Evolutionary conservation across 2,329 filamentous ascomycete genomes (phyloP), one percentile per base, ranked within the genome.

Genomic region (Arthroderma uncinatum): DNA sequence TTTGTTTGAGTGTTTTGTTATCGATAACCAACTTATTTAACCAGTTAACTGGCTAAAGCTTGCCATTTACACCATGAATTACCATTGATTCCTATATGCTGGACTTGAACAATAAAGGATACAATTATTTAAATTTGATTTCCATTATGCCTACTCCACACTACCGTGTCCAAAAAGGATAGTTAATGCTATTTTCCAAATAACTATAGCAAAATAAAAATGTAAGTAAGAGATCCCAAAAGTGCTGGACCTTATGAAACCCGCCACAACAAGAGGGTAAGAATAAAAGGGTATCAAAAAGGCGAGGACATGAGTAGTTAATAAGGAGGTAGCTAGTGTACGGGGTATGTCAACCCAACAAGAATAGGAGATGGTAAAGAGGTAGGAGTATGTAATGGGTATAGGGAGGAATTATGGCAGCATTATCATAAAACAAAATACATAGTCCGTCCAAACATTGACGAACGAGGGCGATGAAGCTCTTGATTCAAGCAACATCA

Each of bases 251-350:
- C 14, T 16, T 16, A 30, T 25, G 23, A 8, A 19, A 33, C 25
- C 12, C 23, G 28, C 28, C 16, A 12, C 12, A 34, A 16, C 8
- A 33, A 30, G 28, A 34, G 16, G 47, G 23, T 19, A 47, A 16
- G 23, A 30, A 50, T 50, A 33, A 14, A 50, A 50, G 47, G 47
- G 47, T 50, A 50, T 50, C 47, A 33, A 16, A 50, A 50, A 50
- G 25, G 6, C 4, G 47, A 30, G 25, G 28, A 12, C 16, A 42
- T 19, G 16, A 8, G 16, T 19, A 21, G 16, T n/a, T n/a, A n/a
- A n/a, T 8, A 16, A 19, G 19, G 25, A 7, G 34, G 34, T 37
- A 50, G 28, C 47, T 5, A 30, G 28, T 16, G 47, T 3, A 37
- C 34, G 34, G 14, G 34, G 34, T 10, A n/a, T 37, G 34, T 7